phyloP scores from a whole-genome alignment of 805 yeast genomes.

The Saccharomyces eubayanus region DNA sequence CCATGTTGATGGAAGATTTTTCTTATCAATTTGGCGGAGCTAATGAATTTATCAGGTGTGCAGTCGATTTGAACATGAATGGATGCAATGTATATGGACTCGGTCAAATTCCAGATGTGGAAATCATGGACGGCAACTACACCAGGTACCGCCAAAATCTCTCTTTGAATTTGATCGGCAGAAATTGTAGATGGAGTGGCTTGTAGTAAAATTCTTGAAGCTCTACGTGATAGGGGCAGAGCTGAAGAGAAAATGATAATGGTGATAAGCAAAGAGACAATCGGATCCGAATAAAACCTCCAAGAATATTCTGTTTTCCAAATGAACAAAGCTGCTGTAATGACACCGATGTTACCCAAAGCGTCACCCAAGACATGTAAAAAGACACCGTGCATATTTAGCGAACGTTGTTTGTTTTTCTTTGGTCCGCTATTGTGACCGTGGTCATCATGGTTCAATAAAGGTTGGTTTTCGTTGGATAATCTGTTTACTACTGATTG shows the following conservation, averaged over 20 bases:
- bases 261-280: constrained; percentile 78
- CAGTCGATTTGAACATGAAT: constrained; percentile 72
- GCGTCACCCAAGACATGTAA: constrained; percentile 93
- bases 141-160: constrained; percentile 58
- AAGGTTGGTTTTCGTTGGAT: not conserved
- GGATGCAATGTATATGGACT: constrained; percentile 77
- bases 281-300: constrained; percentile 81
- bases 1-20: constrained; percentile 75
- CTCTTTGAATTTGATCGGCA: constrained; percentile 62
- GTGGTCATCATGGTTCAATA: not conserved
- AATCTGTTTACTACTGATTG: not conserved
- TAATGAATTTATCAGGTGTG: constrained; percentile 56
- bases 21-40: constrained; percentile 68
- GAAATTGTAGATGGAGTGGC: constrained; percentile 85
- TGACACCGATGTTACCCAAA: constrained; percentile 87
- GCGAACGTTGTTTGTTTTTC: constrained; percentile 25
- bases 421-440: not conserved
- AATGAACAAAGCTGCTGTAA: constrained; percentile 75
- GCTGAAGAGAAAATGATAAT: constrained; percentile 85
- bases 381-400: constrained; percentile 94
- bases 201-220: constrained; percentile 81
- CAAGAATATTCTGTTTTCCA: constrained; percentile 88
- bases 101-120: constrained; percentile 94
- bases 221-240: constrained; percentile 75
- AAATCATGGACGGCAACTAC: constrained; percentile 87